Base-by-base conservation (phyloP, 306 rosid species). In the Cajanus cajan region DNA sequence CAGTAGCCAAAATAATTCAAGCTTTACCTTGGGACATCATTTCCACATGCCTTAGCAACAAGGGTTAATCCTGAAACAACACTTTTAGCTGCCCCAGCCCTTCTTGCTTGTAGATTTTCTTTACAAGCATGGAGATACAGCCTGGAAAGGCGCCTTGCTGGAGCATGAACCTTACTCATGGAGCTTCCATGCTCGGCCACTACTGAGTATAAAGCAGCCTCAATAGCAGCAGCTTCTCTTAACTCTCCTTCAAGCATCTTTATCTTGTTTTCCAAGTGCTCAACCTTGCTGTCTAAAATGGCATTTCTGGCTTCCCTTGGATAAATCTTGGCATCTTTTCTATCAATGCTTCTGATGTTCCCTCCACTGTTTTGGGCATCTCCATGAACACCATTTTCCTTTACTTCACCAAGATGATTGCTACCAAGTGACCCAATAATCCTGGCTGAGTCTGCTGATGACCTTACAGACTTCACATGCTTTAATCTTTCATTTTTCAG, bases 111-210 rank as follows among this genome's bases (percentile, higher is more conserved):
- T 41, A 86, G 77, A 72, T 75, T 85, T 86, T 92, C 96, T 80
- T 86, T 88, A 83, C 94, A 89, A 82, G 93, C 85, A 88, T 95
- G 97, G 87, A 95, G 90, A 82, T 95, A 95, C 47, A 95, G 67
- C 85, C 99, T 90, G 57, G 96, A 87, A 80, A 95, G 96, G 54
- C 99, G 96, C 79, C 99, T 90, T 47, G 99, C 99, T 15, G 99
- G 98, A 78, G 99, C 96, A 43, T 95, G 98, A 80, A 95, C 98
- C 90, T 95, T 95, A 88, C 90, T 89, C 91, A 74, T 88, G 81
- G 99, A 93, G 82, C 97, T 93, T 89, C 98, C 99, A 82, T 95
- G 99, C 87, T 95, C 99, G n/a, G 99, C 96, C 43, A 86, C 94
- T 76, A 91, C 91, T 14, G 98, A 89, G 84, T 93, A 95, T 83